A percentile compares a stretch with the other conserved stretches of the same genome.
Evolutionary conservation across 768 basidiomycete species (phyloP).

Genomic region (Tricholoma bakamatsutake): DNA sequence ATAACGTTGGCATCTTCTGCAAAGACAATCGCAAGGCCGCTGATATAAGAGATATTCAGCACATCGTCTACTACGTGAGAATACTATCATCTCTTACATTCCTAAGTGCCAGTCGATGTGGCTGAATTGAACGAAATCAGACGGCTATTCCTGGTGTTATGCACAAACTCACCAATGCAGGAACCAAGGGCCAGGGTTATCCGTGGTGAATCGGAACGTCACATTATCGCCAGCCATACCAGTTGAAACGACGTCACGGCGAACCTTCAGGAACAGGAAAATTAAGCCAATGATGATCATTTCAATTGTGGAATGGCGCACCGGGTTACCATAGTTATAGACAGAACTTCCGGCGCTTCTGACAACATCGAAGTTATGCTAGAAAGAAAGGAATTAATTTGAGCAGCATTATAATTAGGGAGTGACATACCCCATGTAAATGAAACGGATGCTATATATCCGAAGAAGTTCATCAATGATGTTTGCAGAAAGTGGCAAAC

Average conservation of each 20-base stretch:
- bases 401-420: no score
- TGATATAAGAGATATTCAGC: no score
- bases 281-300: no score
- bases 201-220: constrained; percentile 57
- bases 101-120: no score
- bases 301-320: constrained; percentile 2
- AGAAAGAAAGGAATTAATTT: no score
- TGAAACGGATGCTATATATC: constrained; percentile 38
- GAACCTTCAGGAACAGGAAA: constrained; percentile 2
- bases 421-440: constrained; percentile 36
- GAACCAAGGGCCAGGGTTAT: constrained; percentile 65
- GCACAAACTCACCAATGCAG: constrained; percentile 37
- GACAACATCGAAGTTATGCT: constrained; percentile 37
- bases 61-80: no score
- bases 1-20: constrained; percentile 23
- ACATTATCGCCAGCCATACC: constrained; percentile 35
- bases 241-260: constrained; percentile 50
- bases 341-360: constrained; percentile 31
- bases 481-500: no score
- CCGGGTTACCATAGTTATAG: constrained; percentile 49
- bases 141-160: no score
- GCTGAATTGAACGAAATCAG: no score
- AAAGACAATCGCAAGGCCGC: constrained; percentile 29
- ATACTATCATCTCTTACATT: no score
- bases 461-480: no score